Conservation (phyloP, 164 flowering plant genomes). For the Pachysandra terminalis region DNA sequence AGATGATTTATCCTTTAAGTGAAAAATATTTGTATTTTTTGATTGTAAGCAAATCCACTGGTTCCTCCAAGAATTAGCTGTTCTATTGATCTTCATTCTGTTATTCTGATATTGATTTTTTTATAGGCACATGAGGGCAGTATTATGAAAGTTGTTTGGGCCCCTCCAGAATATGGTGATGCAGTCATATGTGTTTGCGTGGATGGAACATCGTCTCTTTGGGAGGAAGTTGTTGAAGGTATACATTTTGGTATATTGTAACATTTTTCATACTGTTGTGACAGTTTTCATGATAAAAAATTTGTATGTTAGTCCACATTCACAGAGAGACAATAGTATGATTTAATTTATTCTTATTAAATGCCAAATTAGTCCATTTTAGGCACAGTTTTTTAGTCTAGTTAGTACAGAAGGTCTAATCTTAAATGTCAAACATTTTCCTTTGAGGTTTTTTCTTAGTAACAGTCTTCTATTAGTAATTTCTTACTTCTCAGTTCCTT, state of each 20-base stretch:
- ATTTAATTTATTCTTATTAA: no score
- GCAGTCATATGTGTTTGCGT: slow-evolving; percentile 68
- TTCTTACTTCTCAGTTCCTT: no score
- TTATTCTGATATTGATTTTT: neutral
- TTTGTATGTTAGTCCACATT: neutral
- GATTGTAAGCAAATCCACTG: neutral
- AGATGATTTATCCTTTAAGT: neutral
- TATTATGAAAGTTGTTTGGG: slow-evolving; percentile 70
- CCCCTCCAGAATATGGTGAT: slow-evolving; percentile 89
- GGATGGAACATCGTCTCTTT: slow-evolving; percentile 74
- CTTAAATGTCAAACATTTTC: no score
- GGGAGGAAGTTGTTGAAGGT: slow-evolving; percentile 88
- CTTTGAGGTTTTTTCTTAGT: no score
- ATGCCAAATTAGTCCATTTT: neutral
- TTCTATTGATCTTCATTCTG: neutral
- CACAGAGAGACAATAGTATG: neutral
- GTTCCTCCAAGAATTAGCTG: neutral
- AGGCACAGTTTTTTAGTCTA: no score
- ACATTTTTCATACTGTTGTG: neutral
- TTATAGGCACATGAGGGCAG: slow-evolving; percentile 49
- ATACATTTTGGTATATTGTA: neutral
- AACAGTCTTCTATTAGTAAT: no score
- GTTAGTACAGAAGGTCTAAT: neutral
- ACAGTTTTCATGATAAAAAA: neutral
- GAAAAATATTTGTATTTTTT: neutral